Evolutionary conservation across 1,284 basidiomycete genomes (phyloP).

Genomic region (Apiotrichum veenhuisii): DNA sequence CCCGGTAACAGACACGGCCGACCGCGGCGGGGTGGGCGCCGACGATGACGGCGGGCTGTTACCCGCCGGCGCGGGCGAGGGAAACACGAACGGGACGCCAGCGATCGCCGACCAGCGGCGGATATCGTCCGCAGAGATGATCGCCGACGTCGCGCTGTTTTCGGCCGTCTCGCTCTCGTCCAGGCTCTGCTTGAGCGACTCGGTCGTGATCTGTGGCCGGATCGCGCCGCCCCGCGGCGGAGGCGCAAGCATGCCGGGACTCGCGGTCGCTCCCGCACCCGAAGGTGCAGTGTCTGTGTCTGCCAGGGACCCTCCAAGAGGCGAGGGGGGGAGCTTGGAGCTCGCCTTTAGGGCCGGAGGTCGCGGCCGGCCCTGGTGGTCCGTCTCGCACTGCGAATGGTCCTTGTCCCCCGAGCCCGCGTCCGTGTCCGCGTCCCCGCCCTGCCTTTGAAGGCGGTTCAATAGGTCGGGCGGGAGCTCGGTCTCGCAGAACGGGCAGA

Average conservation of each 20-base stretch:
- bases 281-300: too few species aligned
- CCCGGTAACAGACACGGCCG: neutral
- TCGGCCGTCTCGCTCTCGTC: constrained; percentile 34
- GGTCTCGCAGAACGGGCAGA: constrained; percentile 43
- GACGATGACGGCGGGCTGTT: too few species aligned
- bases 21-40: neutral
- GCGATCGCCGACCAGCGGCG: constrained; percentile 34
- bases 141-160: constrained; percentile 14
- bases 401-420: too few species aligned
- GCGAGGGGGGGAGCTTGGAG: neutral
- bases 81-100: constrained; percentile 23
- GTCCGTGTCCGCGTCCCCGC: too few species aligned
- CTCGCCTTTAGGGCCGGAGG: neutral
- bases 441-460: too few species aligned
- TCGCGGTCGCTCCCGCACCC: neutral
- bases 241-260: neutral
- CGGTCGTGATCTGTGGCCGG: constrained; percentile 4
- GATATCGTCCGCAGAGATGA: constrained; percentile 32
- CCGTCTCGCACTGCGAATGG: too few species aligned
- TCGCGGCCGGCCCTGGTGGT: neutral
- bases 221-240: neutral
- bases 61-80: neutral
- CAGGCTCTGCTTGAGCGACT: constrained; percentile 12
- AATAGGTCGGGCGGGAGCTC: constrained; percentile 35
- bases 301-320: constrained; percentile 3